Percentiles rank a stretch among this genome's conserved stretches.
phyloP scores from a whole-genome alignment of 192 early-diverging fungal genomes.

The Glomus cerebriforme region DNA sequence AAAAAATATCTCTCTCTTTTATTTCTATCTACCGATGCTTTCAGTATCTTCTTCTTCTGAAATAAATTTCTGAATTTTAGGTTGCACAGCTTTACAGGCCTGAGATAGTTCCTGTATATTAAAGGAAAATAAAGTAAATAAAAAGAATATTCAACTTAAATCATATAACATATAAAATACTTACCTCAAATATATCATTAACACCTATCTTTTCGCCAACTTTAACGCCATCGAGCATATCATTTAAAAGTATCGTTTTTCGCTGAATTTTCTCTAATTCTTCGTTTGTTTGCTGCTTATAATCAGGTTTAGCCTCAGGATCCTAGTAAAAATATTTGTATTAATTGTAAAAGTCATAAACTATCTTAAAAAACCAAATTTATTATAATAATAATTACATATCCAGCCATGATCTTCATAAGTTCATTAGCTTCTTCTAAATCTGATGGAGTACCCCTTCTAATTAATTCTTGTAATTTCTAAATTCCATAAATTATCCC shows the following conservation, averaged over 20 bases:
- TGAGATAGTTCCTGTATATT: conserved; percentile 61
- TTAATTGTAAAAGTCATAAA: not conserved
- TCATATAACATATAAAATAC: not conserved
- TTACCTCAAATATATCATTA: conserved; percentile 54
- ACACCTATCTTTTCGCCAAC: conserved; percentile 53
- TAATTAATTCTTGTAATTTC: conserved; percentile 96
- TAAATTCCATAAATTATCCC: conserved; percentile 32
- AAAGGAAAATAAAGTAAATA: not conserved
- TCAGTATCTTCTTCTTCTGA: conserved; percentile 73
- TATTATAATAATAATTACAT: conserved; percentile 64
- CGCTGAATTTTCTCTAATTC: conserved; percentile 83
- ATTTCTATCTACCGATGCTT: conserved; percentile 71
- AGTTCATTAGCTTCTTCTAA: conserved; percentile 94
- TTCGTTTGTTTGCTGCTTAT: conserved; percentile 77
- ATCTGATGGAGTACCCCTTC: conserved; percentile 90
- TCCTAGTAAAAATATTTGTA: conserved; percentile 42
- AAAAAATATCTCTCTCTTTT: too few relatives aligned
- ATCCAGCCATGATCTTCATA: conserved; percentile 98
- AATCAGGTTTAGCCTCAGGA: conserved; percentile 72
- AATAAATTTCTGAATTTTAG: conserved; percentile 74
- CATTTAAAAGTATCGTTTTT: conserved; percentile 73
- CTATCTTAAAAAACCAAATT: conserved; percentile 30
- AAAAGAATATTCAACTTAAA: not conserved
- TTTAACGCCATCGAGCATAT: conserved; percentile 75
- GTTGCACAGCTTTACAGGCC: conserved; percentile 69